Conservation (phyloP, 352 stramenopile species). For the Pythium monospermum region DNA sequence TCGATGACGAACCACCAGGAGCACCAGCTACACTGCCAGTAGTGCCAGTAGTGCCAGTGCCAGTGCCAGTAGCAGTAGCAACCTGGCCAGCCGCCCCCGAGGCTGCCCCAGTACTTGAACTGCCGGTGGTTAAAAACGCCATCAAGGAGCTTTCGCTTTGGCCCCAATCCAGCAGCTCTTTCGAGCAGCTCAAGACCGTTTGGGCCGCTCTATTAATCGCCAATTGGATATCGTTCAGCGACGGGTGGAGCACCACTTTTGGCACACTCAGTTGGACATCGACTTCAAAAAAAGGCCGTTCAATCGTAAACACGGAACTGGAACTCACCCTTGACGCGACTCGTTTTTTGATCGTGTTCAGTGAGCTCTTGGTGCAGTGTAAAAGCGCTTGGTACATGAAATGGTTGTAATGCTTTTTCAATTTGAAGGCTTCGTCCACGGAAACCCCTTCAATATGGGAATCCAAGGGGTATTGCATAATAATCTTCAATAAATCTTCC, state of each 20-base stretch:
- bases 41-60: no score
- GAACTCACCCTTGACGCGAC: conserved; percentile 89
- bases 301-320: conserved; percentile 86
- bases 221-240: conserved; percentile 96
- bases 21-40: no score
- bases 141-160: conserved; percentile 65
- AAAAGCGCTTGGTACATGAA: conserved; percentile 98
- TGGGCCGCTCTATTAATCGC: conserved; percentile 97
- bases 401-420: conserved; percentile 99
- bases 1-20: conserved; percentile 24
- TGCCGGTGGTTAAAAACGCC: conserved; percentile 21
- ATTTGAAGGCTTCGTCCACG: conserved; percentile 92
- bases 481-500: conserved; percentile 96
- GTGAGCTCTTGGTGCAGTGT: conserved; percentile 97
- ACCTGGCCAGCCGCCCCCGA: no score
- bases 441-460: conserved; percentile 93
- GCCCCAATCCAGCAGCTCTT: conserved; percentile 94
- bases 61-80: no score
- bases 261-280: conserved; percentile 95
- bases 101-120: no score
- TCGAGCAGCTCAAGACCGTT: conserved; percentile 96
- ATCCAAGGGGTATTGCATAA: conserved; percentile 93
- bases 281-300: conserved; percentile 97
- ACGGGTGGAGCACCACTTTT: conserved; percentile 92
- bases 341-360: conserved; percentile 98